Conservation (phyloP, 768 basidiomycete genomes). For the Exsudoporus frostii region DNA sequence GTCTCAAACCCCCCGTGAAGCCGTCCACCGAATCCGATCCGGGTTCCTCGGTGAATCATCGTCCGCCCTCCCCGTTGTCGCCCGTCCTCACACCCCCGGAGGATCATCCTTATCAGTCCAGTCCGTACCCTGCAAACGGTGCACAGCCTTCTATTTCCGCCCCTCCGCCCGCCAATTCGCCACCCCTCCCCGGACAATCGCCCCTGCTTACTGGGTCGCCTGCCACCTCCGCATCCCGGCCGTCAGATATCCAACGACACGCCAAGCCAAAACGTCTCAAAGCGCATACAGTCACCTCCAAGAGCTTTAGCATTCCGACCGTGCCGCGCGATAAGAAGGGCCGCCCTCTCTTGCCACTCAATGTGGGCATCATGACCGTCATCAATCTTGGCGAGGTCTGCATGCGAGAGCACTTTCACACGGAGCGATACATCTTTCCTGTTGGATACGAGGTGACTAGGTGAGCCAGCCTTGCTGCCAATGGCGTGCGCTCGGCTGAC, state of each 20-base stretch:
- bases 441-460: slow-evolving; percentile 82
- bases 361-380: slow-evolving; percentile 86
- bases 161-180: slow-evolving; percentile 15
- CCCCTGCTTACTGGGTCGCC: slow-evolving; percentile 17
- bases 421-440: slow-evolving; percentile 86
- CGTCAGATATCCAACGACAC: slow-evolving; percentile 35
- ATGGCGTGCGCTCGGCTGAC: neutral
- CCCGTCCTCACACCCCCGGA: slow-evolving; percentile 35
- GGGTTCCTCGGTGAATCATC: slow-evolving; percentile 18
- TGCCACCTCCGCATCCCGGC: slow-evolving; percentile 21
- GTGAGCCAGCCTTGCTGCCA: slow-evolving; percentile 36
- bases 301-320: slow-evolving; percentile 72
- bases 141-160: slow-evolving; percentile 15
- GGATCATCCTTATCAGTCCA: slow-evolving; percentile 29
- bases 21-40: slow-evolving; percentile 24
- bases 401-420: slow-evolving; percentile 82
- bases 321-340: slow-evolving; percentile 73
- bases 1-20: slow-evolving; percentile 45
- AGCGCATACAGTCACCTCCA: slow-evolving; percentile 76
- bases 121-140: slow-evolving; percentile 24
- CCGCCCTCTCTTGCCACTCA: slow-evolving; percentile 71
- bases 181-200: slow-evolving; percentile 24
- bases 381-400: slow-evolving; percentile 71
- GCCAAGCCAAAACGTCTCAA: slow-evolving; percentile 77
- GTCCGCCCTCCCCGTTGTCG: slow-evolving; percentile 31